Conservation (phyloP, 257 asterid species). For the Plectranthus barbatus region DNA sequence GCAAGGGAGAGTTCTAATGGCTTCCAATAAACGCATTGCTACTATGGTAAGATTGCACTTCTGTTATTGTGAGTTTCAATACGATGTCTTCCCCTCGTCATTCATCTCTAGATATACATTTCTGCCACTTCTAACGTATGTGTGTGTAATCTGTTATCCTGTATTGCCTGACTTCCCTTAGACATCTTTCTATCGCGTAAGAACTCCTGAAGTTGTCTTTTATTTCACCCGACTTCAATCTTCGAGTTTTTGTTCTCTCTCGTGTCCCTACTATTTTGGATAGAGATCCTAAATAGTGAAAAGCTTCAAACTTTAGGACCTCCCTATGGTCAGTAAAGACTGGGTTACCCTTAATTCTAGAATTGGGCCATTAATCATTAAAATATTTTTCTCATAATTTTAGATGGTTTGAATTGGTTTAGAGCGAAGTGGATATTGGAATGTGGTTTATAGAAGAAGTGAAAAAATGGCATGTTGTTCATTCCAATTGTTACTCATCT, state of each 20-base stretch:
- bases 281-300: neutral
- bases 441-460: neutral
- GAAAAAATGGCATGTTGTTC: neutral
- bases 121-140: too few species aligned
- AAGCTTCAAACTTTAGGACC: neutral
- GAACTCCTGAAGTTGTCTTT: neutral
- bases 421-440: neutral
- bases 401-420: neutral
- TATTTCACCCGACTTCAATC: neutral
- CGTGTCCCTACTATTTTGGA: neutral
- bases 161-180: too few species aligned
- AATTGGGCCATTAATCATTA: neutral
- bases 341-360: neutral
- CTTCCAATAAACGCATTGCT: conserved; percentile 68
- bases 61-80: neutral
- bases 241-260: neutral
- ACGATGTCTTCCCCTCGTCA: neutral
- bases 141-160: too few species aligned
- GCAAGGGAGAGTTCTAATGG: conserved; percentile 80
- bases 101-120: too few species aligned
- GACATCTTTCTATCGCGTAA: too few species aligned
- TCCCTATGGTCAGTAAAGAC: neutral
- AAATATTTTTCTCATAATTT: neutral
- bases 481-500: neutral
- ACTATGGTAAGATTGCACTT: conserved; percentile 50